Base-by-base conservation (phyloP, 2,329 filamentous ascomycete species). In the Cadophora malorum region DNA sequence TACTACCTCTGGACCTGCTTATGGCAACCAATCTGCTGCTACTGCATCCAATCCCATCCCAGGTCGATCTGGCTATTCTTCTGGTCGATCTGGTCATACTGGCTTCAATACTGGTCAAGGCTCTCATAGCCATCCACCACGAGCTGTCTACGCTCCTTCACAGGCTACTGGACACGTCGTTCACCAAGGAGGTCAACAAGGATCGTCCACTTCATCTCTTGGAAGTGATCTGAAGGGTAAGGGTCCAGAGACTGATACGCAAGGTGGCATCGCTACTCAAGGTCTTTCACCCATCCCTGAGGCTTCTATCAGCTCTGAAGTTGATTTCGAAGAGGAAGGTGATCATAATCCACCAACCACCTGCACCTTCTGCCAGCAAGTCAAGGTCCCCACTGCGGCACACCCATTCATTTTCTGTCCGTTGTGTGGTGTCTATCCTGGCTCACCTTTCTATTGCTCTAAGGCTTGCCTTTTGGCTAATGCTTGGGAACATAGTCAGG, bases 391-490 rank as follows among this genome's bases (percentile, higher is more conserved):
- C 33, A 67, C 65, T 6, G n/a, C 14, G 2, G 49, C 67, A n/a
- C 49, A 33, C 3, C 72, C 72, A 6, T 60, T 69, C 19, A 58
- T 69, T 19, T 59, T 74, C 21, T 76, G 75, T 33, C 59, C 71
- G 28, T 73, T 74, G 16, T 77, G 75, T 62, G 62, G 62, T 10
- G 71, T 73, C 25, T 53, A 64, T 2, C 28, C 52, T 31, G 45
- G 64, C 38, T 58, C 64, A 50, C 59, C 74, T 55, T 58, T 63
- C 23, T 77, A 77, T 35, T 77, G 74, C 47, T 74, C 74, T 4
- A 38, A 47, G 8, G 72, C 71, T n/a, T 77, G 75, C 68, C 65
- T 75, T 21, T 60, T 76, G 16, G 70, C 71, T 9, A 67, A 74
- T 50, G 56, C 73, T 19, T 71, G 67, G 23, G 38, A 66, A 49